These are phyloP conservation scores for Colletotrichum tofieldiae DNA, from an alignment of 2,329 filamentous ascomycete species.

Conservation along the genomic window DNA sequence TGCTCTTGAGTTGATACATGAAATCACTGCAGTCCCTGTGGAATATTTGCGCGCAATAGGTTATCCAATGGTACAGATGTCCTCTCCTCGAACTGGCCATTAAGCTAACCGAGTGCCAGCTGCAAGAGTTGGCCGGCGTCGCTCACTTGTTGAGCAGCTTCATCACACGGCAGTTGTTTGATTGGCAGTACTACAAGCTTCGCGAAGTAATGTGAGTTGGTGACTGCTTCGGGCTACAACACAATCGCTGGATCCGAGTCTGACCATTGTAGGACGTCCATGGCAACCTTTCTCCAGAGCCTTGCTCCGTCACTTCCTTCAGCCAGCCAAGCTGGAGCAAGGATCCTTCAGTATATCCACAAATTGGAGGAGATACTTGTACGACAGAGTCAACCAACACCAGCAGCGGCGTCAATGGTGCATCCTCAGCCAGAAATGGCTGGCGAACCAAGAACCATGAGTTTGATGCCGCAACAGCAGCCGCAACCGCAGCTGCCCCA, in stretches of 20 bases:
- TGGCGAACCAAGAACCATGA: not conserved
- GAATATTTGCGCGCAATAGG: conserved; percentile 43
- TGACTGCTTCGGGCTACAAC: not conserved
- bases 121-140: conserved; percentile 43
- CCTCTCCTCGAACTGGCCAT: too few relatives aligned
- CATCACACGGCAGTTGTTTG: conserved; percentile 39
- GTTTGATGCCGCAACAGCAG: conserved; percentile 17
- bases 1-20: conserved; percentile 38
- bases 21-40: conserved; percentile 39
- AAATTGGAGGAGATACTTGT: conserved; percentile 40
- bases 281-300: conserved; percentile 43
- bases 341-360: conserved; percentile 39
- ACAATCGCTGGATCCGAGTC: not conserved
- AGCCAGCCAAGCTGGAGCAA: conserved; percentile 38
- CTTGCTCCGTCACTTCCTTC: conserved; percentile 39
- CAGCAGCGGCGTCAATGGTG: not conserved
- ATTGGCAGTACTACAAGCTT: conserved; percentile 39
- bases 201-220: conserved; percentile 39
- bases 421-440: conserved; percentile 5
- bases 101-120: conserved; percentile 20
- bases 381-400: conserved; percentile 12
- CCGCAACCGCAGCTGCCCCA: not conserved
- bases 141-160: conserved; percentile 43
- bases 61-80: conserved; percentile 39
- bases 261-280: conserved; percentile 17